phyloP scores from a whole-genome alignment of 2,329 filamentous ascomycete genomes.

The Claviceps maximensis region DNA sequence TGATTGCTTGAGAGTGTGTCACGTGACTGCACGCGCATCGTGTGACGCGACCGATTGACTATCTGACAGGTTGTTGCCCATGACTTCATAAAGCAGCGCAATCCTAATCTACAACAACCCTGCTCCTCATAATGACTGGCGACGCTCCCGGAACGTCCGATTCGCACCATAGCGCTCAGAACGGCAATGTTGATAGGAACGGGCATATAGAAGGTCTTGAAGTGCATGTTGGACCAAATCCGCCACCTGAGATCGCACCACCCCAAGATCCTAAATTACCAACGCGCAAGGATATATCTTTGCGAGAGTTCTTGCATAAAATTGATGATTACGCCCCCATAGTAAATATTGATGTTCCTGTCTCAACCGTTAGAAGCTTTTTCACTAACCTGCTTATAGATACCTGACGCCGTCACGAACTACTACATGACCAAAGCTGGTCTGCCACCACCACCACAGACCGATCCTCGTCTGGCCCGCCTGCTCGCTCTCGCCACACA shows the following conservation, averaged over 20 bases:
- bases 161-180: constrained; percentile 16
- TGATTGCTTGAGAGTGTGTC: not conserved
- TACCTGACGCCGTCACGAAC: constrained; percentile 92
- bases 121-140: constrained; percentile 18
- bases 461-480: constrained; percentile 78
- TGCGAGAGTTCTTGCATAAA: constrained; percentile 86
- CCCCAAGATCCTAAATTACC: constrained; percentile 50
- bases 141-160: constrained; percentile 22
- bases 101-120: constrained; percentile 4
- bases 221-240: constrained; percentile 7
- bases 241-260: constrained; percentile 30
- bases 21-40: not conserved
- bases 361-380: not conserved
- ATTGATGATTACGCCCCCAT: constrained; percentile 99
- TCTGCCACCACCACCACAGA: constrained; percentile 82
- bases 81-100: not conserved
- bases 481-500: constrained; percentile 95
- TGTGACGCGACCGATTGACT: not conserved
- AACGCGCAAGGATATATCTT: constrained; percentile 77
- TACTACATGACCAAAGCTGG: constrained; percentile 97
- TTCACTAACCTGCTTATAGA: constrained; percentile 37
- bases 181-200: constrained; percentile 6
- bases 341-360: constrained; percentile 37
- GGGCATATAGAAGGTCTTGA: constrained; percentile 11
- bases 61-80: not conserved